These are phyloP conservation scores for Xylaria sp. DNA, from an alignment of 2,329 filamentous ascomycete species.

Conservation along the genomic window DNA sequence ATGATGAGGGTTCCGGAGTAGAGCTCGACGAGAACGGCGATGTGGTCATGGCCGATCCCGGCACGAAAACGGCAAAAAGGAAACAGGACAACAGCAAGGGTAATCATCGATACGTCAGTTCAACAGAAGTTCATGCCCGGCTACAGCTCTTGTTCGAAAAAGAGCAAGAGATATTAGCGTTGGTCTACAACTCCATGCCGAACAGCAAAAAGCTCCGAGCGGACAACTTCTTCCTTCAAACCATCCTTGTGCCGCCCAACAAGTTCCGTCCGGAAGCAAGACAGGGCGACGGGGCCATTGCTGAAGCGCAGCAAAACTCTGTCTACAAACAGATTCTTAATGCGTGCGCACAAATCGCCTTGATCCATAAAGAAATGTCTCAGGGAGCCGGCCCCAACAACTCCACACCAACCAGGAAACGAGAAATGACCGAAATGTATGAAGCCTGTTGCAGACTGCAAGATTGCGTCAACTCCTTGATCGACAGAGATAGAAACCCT, in stretches of 20 bases:
- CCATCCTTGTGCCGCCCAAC: slow-evolving; percentile 90
- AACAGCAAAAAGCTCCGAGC: slow-evolving; percentile 72
- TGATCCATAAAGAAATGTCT: slow-evolving; percentile 77
- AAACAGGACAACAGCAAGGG: slow-evolving; percentile 53
- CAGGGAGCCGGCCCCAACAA: slow-evolving; percentile 50
- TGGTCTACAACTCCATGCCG: slow-evolving; percentile 86
- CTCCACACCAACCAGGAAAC: slow-evolving; percentile 54
- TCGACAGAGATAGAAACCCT: slow-evolving; percentile 89
- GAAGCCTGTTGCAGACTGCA: slow-evolving; percentile 86
- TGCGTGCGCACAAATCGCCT: slow-evolving; percentile 76
- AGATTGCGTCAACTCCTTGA: slow-evolving; percentile 89
- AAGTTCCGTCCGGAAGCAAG: slow-evolving; percentile 88
- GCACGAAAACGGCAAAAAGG: slow-evolving; percentile 48
- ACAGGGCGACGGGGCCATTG: slow-evolving; percentile 82
- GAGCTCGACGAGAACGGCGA: slow-evolving; percentile 66
- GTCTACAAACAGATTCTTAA: slow-evolving; percentile 88
- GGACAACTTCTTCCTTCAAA: slow-evolving; percentile 94
- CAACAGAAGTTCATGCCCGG: slow-evolving; percentile 84
- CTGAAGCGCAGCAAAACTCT: slow-evolving; percentile 88
- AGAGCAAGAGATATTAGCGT: slow-evolving; percentile 82
- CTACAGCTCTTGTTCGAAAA: slow-evolving; percentile 84
- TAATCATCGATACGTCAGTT: slow-evolving; percentile 79
- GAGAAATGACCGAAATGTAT: slow-evolving; percentile 80
- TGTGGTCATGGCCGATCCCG: slow-evolving; percentile 67
- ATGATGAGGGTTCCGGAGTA: slow-evolving; percentile 57